phyloP scores from a whole-genome alignment of 2,329 filamentous ascomycete genomes.

The Arachnomyces sp. region DNA sequence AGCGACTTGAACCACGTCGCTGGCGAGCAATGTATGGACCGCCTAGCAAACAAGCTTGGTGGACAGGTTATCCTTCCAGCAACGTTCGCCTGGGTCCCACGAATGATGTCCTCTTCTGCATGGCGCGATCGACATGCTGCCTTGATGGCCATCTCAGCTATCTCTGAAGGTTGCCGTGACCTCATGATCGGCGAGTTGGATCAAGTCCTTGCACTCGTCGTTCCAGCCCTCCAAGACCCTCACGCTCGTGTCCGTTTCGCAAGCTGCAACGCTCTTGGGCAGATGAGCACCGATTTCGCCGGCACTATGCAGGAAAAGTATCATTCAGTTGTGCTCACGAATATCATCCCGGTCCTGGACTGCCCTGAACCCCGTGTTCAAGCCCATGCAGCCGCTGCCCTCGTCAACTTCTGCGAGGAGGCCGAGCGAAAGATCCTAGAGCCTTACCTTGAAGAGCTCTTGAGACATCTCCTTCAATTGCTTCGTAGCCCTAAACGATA shows the following conservation, averaged over 20 bases:
- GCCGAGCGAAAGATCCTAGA: conserved; percentile 87
- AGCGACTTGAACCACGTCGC: conserved; percentile 96
- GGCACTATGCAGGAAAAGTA: conserved; percentile 97
- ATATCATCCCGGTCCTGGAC: conserved; percentile 85
- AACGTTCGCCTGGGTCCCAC: conserved; percentile 92
- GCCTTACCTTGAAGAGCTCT: conserved; percentile 82
- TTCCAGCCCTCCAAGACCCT: conserved; percentile 79
- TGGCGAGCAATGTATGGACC: conserved; percentile 97
- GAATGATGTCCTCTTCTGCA: conserved; percentile 91
- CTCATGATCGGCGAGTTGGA: conserved; percentile 92
- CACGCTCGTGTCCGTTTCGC: conserved; percentile 95
- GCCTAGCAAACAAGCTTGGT: conserved; percentile 91
- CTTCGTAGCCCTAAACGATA: conserved; percentile 89
- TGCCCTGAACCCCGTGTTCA: conserved; percentile 90
- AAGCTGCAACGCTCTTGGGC: conserved; percentile 94
- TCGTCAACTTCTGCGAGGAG: conserved; percentile 99
- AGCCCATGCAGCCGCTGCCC: conserved; percentile 90
- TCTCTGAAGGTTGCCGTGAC: conserved; percentile 93
- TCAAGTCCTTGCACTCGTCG: conserved; percentile 89
- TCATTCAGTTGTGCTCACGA: conserved; percentile 76
- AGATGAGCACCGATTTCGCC: conserved; percentile 99
- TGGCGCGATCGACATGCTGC: conserved; percentile 96
- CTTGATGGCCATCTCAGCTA: conserved; percentile 97
- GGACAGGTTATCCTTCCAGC: conserved; percentile 87
- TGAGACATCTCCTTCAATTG: conserved; percentile 78